phyloP scores from a whole-genome alignment of 257 asterid genomes.

The Nicotiana sylvestris region DNA sequence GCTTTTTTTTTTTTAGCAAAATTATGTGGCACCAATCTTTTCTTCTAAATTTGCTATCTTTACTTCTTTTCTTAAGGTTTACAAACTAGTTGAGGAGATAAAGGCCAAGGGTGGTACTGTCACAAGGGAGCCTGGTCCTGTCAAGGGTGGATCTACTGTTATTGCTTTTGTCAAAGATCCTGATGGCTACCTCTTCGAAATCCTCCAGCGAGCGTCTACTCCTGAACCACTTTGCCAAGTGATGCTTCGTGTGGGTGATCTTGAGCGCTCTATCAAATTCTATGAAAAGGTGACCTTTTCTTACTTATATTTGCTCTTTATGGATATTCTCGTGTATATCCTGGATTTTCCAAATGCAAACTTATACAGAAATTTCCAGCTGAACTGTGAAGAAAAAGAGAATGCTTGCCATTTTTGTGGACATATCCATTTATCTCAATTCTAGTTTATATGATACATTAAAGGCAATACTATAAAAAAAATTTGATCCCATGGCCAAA shows the following conservation, averaged over 20 bases:
- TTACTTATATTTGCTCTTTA: not conserved
- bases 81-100: slow-evolving; percentile 76
- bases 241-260: slow-evolving; percentile 99
- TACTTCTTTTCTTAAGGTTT: slow-evolving; percentile 44
- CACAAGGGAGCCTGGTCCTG: slow-evolving; percentile 98
- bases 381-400: not conserved
- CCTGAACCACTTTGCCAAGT: slow-evolving; percentile 99
- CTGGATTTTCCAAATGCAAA: not conserved
- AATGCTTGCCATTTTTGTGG: not conserved
- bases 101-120: slow-evolving; percentile 92
- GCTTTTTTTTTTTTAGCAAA: not conserved
- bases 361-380: not conserved
- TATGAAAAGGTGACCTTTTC: slow-evolving; percentile 71
- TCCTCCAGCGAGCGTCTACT: slow-evolving; percentile 83
- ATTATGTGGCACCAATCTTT: not conserved
- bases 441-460: not conserved
- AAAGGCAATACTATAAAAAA: not conserved
- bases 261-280: slow-evolving; percentile 90
- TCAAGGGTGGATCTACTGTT: slow-evolving; percentile 84
- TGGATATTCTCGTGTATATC: not conserved
- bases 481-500: not conserved
- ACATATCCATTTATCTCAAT: not conserved
- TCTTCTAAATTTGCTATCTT: slow-evolving; percentile 4
- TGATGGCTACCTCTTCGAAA: slow-evolving; percentile 91
- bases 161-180: slow-evolving; percentile 98